phyloP scores from a whole-genome alignment of 257 asterid genomes.

The Hygrophila difformis region DNA sequence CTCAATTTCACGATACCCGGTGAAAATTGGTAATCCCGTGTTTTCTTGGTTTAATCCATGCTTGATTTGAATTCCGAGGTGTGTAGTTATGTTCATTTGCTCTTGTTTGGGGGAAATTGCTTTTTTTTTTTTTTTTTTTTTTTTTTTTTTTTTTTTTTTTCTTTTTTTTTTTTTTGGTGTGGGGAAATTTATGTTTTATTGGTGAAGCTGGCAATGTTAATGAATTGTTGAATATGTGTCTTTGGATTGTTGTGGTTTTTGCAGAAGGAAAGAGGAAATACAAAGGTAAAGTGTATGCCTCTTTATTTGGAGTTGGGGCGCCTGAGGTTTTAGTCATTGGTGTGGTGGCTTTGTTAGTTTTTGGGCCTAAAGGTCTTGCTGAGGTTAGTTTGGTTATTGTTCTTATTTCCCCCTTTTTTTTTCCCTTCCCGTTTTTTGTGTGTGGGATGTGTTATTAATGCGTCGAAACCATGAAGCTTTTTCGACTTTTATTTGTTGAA shows the following conservation, averaged over 20 bases:
- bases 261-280: conserved; percentile 55
- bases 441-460: conserved; percentile 1
- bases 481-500: too few species aligned
- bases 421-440: too few species aligned
- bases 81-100: neutral
- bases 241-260: conserved; percentile 2
- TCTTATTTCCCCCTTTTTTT: too few species aligned
- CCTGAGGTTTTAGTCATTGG: conserved; percentile 94
- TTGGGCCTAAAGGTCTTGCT: conserved; percentile 97
- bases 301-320: conserved; percentile 97
- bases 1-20: conserved; percentile 30
- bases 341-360: conserved; percentile 92
- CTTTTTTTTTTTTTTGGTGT: too few species aligned
- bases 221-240: neutral
- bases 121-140: too few species aligned
- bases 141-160: too few species aligned
- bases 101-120: neutral
- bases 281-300: conserved; percentile 60
- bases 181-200: neutral
- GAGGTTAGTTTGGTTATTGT: conserved; percentile 44
- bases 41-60: conserved; percentile 13
- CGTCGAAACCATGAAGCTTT: neutral
- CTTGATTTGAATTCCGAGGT: conserved; percentile 7
- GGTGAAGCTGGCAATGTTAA: neutral
- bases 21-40: conserved; percentile 37